phyloP scores from a whole-genome alignment of 2,329 filamentous ascomycete species.

The Westerdykella aurantiaca region DNA sequence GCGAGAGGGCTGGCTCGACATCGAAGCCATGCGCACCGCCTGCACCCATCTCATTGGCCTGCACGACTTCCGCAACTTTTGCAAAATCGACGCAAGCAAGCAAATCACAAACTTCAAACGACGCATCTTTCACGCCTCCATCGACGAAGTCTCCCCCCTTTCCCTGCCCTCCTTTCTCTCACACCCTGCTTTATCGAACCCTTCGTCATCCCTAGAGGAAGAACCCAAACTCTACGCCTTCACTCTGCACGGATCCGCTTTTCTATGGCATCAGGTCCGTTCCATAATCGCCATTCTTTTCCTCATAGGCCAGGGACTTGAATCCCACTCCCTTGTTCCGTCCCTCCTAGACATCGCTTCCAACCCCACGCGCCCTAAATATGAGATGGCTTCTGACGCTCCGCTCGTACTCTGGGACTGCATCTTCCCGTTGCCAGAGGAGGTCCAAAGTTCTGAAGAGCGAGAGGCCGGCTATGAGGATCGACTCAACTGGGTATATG shows the following conservation, averaged over 20 bases:
- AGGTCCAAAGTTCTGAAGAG: conserved; percentile 33
- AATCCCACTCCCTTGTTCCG: conserved; percentile 65
- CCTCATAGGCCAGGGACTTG: conserved; percentile 81
- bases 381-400: conserved; percentile 84
- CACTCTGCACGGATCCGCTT: conserved; percentile 81
- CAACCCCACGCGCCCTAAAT: conserved; percentile 72
- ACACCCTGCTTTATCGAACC: conserved; percentile 20
- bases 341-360: conserved; percentile 66
- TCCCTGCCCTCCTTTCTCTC: conserved; percentile 24
- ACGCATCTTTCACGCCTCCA: conserved; percentile 71
- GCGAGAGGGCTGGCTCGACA: conserved; percentile 69
- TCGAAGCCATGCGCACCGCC: conserved; percentile 76
- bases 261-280: conserved; percentile 96
- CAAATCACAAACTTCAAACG: conserved; percentile 80
- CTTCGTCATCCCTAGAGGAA: conserved; percentile 1
- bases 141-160: conserved; percentile 48
- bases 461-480: conserved; percentile 48
- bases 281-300: conserved; percentile 94
- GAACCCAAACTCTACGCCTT: conserved; percentile 73
- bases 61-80: conserved; percentile 96
- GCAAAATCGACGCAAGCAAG: conserved; percentile 86
- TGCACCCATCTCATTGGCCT: conserved; percentile 73
- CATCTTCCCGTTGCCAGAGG: conserved; percentile 60
- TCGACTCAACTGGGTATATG: conserved; percentile 70
- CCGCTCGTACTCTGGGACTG: conserved; percentile 96